These are phyloP conservation scores for Rhipidocladum racemiflorum DNA, from an alignment of 176 grass and related monocot species.

Conservation along the genomic window DNA sequence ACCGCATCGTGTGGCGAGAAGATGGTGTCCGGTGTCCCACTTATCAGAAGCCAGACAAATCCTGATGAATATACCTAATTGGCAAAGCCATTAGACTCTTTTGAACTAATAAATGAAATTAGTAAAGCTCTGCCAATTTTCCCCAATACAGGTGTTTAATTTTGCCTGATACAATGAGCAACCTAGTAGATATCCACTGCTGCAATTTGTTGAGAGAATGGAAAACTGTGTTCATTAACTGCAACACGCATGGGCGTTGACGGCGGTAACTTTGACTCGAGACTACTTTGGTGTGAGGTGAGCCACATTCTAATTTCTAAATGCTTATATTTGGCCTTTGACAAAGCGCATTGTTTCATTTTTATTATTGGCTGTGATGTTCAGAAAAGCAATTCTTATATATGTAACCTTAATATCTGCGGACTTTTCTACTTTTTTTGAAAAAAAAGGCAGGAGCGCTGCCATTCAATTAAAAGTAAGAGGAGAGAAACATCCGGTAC, in stretches of 20 bases:
- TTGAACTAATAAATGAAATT: constrained; percentile 18
- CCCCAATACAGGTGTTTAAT: neutral
- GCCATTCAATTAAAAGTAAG: too few species aligned
- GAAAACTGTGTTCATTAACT: neutral
- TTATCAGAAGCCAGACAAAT: constrained; percentile 36
- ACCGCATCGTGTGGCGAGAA: constrained; percentile 54
- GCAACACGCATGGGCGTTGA: neutral
- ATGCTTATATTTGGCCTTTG: neutral
- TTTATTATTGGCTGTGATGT: neutral
- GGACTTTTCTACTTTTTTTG: neutral
- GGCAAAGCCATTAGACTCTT: neutral
- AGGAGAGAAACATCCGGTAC: too few species aligned
- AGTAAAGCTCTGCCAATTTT: constrained; percentile 15
- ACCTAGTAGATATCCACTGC: neutral
- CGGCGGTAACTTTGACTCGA: neutral
- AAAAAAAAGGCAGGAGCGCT: too few species aligned
- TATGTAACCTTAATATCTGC: neutral
- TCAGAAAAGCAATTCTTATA: neutral
- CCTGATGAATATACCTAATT: constrained; percentile 34
- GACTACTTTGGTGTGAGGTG: too few species aligned
- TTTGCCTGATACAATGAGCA: neutral
- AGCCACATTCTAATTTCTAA: neutral
- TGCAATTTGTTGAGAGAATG: neutral
- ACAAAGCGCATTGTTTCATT: neutral
- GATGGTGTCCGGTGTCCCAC: constrained; percentile 35